Conservation (phyloP, 2,329 filamentous ascomycete genomes). For the Ophiocordyceps camponoti-floridani region DNA sequence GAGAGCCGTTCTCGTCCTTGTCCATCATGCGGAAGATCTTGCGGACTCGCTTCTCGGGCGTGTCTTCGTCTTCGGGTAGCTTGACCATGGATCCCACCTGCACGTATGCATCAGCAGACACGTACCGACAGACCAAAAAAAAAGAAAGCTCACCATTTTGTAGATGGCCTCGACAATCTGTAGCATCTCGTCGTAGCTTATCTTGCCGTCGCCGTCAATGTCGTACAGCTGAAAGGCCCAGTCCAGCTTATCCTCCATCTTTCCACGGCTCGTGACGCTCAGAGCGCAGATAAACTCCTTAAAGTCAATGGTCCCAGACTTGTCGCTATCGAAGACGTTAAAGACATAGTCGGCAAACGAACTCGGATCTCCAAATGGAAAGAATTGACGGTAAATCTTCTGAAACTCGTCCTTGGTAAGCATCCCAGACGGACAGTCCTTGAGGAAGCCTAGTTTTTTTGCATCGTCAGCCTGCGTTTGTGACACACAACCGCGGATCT, state of each 20-base stretch:
- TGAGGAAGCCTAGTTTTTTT: slow-evolving; percentile 59
- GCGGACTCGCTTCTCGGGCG: slow-evolving; percentile 88
- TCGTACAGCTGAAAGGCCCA: slow-evolving; percentile 99
- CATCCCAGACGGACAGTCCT: slow-evolving; percentile 93
- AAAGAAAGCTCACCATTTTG: slow-evolving; percentile 61
- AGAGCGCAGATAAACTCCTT: slow-evolving; percentile 99
- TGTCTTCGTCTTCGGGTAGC: slow-evolving; percentile 95
- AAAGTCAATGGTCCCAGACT: slow-evolving; percentile 95
- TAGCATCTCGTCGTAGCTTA: slow-evolving; percentile 98
- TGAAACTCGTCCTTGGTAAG: slow-evolving; percentile 98
- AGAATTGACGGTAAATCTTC: slow-evolving; percentile 99
- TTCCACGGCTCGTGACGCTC: slow-evolving; percentile 88
- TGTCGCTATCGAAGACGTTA: slow-evolving; percentile 96
- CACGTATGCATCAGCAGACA: background rate
- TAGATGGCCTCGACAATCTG: slow-evolving; percentile 98
- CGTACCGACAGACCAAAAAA: background rate
- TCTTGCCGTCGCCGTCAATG: slow-evolving; percentile 97
- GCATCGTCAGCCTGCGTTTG: background rate
- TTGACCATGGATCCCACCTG: slow-evolving; percentile 99
- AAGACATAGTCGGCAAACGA: slow-evolving; percentile 98
- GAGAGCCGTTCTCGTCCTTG: slow-evolving; percentile 95
- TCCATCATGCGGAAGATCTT: slow-evolving; percentile 99
- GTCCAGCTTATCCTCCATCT: slow-evolving; percentile 98
- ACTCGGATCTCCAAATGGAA: slow-evolving; percentile 92
- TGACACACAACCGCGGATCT: background rate